phyloP scores from a whole-genome alignment of 2,329 filamentous ascomycete genomes.

The Sporothrix curviconia region DNA sequence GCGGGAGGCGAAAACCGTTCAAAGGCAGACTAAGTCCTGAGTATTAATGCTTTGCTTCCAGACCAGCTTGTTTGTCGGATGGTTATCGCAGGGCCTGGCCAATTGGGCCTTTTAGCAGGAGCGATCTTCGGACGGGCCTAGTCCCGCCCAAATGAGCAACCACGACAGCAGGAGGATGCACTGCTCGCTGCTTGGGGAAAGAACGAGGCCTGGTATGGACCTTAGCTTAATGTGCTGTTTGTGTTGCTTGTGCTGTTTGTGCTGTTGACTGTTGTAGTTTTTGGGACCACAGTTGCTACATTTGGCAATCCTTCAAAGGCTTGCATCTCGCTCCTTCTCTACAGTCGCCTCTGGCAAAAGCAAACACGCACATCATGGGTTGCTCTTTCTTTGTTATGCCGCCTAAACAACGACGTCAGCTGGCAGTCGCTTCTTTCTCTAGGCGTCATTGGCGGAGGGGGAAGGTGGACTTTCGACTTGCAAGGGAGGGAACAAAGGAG shows the following conservation, averaged over 20 bases:
- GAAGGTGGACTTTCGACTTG: neutral
- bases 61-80: conserved; percentile 3
- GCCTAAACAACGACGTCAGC: conserved; percentile 9
- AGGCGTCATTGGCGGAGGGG: neutral
- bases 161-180: neutral
- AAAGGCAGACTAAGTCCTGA: neutral
- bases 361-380: neutral
- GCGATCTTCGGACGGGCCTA: conserved; percentile 10
- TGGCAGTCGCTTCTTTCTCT: neutral
- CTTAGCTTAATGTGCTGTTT: neutral
- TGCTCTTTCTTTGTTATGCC: conserved; percentile 6
- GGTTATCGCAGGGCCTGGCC: conserved; percentile 11
- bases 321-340: neutral
- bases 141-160: neutral
- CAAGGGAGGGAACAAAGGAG: conserved; percentile 1
- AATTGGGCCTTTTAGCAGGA: conserved; percentile 4
- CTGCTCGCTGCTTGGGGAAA: neutral
- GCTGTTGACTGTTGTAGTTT: too few species aligned
- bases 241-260: neutral
- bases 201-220: neutral
- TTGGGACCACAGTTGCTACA: too few species aligned
- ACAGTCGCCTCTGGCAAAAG: neutral
- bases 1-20: neutral
- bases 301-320: too few species aligned
- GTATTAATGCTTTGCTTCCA: neutral